Percentiles rank a stretch among this genome's conserved stretches.
Evolutionary conservation across 2,329 filamentous ascomycete species (phyloP).

Genomic region (Colletotrichum endophyticum): DNA sequence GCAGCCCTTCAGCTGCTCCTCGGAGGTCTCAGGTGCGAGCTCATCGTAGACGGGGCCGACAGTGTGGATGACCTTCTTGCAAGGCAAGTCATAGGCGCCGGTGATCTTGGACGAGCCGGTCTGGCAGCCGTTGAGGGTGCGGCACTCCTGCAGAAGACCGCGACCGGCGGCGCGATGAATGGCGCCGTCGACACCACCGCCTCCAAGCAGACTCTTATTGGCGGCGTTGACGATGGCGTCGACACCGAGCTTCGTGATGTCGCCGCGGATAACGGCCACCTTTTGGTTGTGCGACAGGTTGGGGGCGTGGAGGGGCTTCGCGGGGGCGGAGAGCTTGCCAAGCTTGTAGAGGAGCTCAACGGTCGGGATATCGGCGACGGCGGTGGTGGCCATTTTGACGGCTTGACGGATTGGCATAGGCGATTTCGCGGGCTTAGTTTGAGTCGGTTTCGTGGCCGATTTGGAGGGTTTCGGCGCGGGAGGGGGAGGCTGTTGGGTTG

Average conservation of each 20-base stretch:
- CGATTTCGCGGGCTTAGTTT: background rate
- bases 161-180: slow-evolving; percentile 86
- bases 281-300: slow-evolving; percentile 66
- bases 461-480: background rate
- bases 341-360: slow-evolving; percentile 70
- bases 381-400: slow-evolving; percentile 40
- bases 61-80: slow-evolving; percentile 83
- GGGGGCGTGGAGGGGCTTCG: slow-evolving; percentile 29
- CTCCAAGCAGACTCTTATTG: slow-evolving; percentile 78
- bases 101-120: slow-evolving; percentile 89
- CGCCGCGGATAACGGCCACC: slow-evolving; percentile 72
- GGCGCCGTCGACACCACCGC: slow-evolving; percentile 88
- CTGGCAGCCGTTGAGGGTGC: slow-evolving; percentile 70
- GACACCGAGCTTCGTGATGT: slow-evolving; percentile 80
- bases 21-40: slow-evolving; percentile 41
- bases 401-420: slow-evolving; percentile 12
- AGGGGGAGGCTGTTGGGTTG: background rate
- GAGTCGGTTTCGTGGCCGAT: background rate
- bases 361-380: slow-evolving; percentile 63
- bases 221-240: slow-evolving; percentile 95
- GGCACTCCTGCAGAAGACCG: slow-evolving; percentile 72
- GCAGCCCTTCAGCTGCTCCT: slow-evolving; percentile 60
- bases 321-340: slow-evolving; percentile 46
- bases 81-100: slow-evolving; percentile 75
- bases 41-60: slow-evolving; percentile 80